Evolutionary conservation across 495 filamentous ascomycete genomes (phyloP), one percentile per base, ranked within the genome.

Genomic region (Penicillium cosmopolitanum): DNA sequence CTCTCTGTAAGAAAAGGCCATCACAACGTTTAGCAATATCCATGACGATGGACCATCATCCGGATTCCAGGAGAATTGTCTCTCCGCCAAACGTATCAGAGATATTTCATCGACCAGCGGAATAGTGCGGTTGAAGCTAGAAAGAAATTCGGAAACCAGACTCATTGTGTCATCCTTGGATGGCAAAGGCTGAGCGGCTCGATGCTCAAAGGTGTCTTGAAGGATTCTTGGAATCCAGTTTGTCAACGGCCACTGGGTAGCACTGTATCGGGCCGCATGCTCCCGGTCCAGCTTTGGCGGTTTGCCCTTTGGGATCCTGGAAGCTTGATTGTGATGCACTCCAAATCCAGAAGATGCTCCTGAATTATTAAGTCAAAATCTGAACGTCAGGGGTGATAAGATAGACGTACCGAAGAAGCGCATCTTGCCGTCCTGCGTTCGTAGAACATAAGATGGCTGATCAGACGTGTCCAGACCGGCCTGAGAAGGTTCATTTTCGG

Each of bases 21-120:
- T 43, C 4, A 65, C 62, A 54, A 70, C 43, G 21, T 66, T 66
- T 10, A 67, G 36, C 5, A 60, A 46, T 19, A 50, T 61, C 64
- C 66, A 69, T 58, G 54, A 66, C 1, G 67, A 67, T 3, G 64
- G 56, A 50, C 56, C 63, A 21, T 67, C 64, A 42, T 62, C 58
- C 0, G 60, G 57, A 43, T 67, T 63, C 65, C 62, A 65, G 1
- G 60, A 61, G 34, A 59, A 65, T 28, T 65, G 61, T 47, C 53
- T 63, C 4, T 67, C 55, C 11, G 61, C 31, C 8, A 60, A 43
- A 21, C 35, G 28, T 19, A 54, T 51, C 13, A 67, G 56, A 3
- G 42, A 42, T 40, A 21, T 44, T 7, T 59, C 28, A 2, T 55
- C 40, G 13, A 63, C 57, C 0, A 67, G 43, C 1, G 65, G 65